Base-by-base conservation (phyloP, 225 moss, liverwort and hornwort species). In the Pleurozium schreberi region DNA sequence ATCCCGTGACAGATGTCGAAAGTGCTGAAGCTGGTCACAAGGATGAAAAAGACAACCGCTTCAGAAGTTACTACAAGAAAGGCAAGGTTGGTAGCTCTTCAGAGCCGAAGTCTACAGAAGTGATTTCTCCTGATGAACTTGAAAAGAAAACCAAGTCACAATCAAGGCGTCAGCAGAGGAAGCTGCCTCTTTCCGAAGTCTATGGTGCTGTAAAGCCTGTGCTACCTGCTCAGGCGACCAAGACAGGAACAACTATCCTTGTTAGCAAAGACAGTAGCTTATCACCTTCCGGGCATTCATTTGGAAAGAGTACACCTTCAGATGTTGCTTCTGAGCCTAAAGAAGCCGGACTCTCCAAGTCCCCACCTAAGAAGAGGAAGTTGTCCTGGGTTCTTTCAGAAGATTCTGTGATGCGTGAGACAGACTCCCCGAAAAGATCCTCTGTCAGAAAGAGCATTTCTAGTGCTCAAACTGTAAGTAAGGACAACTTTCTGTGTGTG, bases 101-200 rank as follows among this genome's bases (percentile, higher is more conserved):
- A 86, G 92, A 94, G 76, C 90, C 78, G 59, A 92, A 95, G 89
- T 86, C 89, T 89, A 80, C 82, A 53, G 93, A 93, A 89, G 86
- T 90, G 58, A 68, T 66, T 69, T 84, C 92, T 87, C 85, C 38
- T 33, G 89, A 84, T 36, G 94, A 92, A 90, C 70, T 84, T 87
- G 95, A 93, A 67, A 93, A 79, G 89, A 95, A 84, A 90, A 88
- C 63, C 30, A 93, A 92, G 90, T 93, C 90, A 11, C 95, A 95
- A 86, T 83, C 92, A 43, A 92, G 95, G 85, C 92, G 95, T 70
- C 95, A 95, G 91, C 95, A 95, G 89, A 93, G 95, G 86, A 92
- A 95, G 92, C 92, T 95, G 59, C 95, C 95, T 28, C 92, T 95
- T 53, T 95, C 95, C 55, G 93, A 95, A 89, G 95, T 95, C 34